These are phyloP conservation scores for Corymbia maculata DNA, from an alignment of 345 rosid species.

Conservation along the genomic window DNA sequence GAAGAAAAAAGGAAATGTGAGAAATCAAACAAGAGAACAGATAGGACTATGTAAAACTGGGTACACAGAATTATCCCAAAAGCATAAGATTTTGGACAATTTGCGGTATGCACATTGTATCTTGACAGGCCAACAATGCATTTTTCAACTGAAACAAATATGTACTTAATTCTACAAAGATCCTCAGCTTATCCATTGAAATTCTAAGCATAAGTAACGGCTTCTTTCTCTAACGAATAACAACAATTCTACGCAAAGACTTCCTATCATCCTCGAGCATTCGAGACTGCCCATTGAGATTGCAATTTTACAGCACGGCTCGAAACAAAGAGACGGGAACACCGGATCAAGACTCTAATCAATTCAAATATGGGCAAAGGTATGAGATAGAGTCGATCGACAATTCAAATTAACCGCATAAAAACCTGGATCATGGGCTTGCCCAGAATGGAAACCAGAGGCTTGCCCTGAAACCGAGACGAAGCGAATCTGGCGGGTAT, in stretches of 20 bases:
- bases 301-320: background rate
- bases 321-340: background rate
- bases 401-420: background rate
- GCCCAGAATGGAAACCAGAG: conserved; percentile 75
- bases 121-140: background rate
- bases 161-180: background rate
- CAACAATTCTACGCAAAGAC: background rate
- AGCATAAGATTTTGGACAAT: background rate
- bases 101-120: background rate
- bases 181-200: background rate
- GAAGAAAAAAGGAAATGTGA: background rate
- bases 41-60: background rate
- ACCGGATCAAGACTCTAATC: background rate
- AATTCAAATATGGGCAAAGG: background rate
- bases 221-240: background rate
- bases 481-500: conserved; percentile 97
- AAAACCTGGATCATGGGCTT: conserved; percentile 97
- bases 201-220: background rate
- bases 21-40: background rate
- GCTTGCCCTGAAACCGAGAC: conserved; percentile 87
- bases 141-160: background rate
- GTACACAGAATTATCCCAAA: background rate
- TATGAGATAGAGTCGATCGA: background rate
- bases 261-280: background rate
- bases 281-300: background rate